Evolutionary conservation across 257 asterid species (phyloP).

Genomic region (Verbascum thapsus): DNA sequence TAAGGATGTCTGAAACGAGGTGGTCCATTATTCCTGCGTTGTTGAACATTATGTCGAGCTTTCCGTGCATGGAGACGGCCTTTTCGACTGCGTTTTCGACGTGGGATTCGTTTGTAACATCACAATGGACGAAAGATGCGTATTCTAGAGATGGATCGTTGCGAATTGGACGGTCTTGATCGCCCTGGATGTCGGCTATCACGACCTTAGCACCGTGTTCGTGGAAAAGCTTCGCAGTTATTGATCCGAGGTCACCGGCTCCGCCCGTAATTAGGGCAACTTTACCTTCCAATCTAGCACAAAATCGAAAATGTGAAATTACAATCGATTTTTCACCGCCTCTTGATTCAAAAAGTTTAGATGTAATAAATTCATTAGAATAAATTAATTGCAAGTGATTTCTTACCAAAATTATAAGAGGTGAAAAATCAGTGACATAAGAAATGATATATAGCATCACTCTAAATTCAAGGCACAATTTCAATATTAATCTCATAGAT

Average conservation of each 20-base stretch:
- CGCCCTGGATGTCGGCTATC: constrained; percentile 36
- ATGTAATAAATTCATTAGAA: too few species aligned
- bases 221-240: constrained; percentile 32
- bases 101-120: constrained; percentile 29
- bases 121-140: constrained; percentile 33
- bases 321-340: neutral
- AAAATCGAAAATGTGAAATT: neutral
- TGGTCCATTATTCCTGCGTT: constrained; percentile 32
- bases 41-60: constrained; percentile 40
- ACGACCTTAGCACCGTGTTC: constrained; percentile 40
- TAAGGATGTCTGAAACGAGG: neutral
- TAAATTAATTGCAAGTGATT: too few species aligned
- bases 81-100: constrained; percentile 24
- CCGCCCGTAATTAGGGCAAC: constrained; percentile 48
- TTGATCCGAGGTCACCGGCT: constrained; percentile 37
- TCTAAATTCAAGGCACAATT: too few species aligned
- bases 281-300: constrained; percentile 41
- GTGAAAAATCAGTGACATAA: neutral
- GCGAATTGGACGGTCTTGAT: constrained; percentile 23
- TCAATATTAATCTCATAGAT: too few species aligned
- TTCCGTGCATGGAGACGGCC: constrained; percentile 22
- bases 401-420: too few species aligned
- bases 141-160: constrained; percentile 9
- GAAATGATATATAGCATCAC: too few species aligned
- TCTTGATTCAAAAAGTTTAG: too few species aligned